These are phyloP conservation scores for Helicostylum pulchrum DNA, from an alignment of 192 early-diverging fungal species.

Conservation along the genomic window DNA sequence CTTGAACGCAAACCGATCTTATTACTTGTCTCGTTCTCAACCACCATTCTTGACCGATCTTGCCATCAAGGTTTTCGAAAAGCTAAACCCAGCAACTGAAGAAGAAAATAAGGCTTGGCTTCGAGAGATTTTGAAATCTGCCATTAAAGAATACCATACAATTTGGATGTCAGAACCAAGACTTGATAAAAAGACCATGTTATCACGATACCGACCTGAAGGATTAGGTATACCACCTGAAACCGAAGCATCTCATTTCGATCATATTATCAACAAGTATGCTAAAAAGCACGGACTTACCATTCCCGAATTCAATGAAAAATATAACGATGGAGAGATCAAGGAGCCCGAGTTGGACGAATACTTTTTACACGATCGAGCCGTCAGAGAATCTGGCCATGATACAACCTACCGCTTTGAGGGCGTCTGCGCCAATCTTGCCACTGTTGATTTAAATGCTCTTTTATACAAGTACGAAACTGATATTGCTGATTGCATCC, in stretches of 20 bases:
- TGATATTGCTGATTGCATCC: conserved; percentile 79
- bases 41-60: conserved; percentile 98
- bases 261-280: conserved; percentile 81
- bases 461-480: conserved; percentile 95
- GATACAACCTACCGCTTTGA: conserved; percentile 96
- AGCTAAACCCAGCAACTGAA: conserved; percentile 17
- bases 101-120: conserved; percentile 55
- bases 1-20: conserved; percentile 96
- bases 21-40: conserved; percentile 96
- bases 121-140: conserved; percentile 60
- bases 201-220: conserved; percentile 84
- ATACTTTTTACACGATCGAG: conserved; percentile 97
- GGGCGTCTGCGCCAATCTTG: conserved; percentile 83
- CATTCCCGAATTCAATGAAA: conserved; percentile 68
- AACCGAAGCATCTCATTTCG: conserved; percentile 90
- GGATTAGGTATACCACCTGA: conserved; percentile 98
- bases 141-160: conserved; percentile 88
- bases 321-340: conserved; percentile 69
- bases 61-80: conserved; percentile 68
- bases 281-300: conserved; percentile 63
- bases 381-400: conserved; percentile 95
- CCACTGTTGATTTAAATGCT: conserved; percentile 90
- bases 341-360: conserved; percentile 83
- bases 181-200: conserved; percentile 67
- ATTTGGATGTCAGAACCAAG: conserved; percentile 90